Evolutionary conservation across 768 basidiomycete genomes (phyloP).

Genomic region (Heimioporus sp.): DNA sequence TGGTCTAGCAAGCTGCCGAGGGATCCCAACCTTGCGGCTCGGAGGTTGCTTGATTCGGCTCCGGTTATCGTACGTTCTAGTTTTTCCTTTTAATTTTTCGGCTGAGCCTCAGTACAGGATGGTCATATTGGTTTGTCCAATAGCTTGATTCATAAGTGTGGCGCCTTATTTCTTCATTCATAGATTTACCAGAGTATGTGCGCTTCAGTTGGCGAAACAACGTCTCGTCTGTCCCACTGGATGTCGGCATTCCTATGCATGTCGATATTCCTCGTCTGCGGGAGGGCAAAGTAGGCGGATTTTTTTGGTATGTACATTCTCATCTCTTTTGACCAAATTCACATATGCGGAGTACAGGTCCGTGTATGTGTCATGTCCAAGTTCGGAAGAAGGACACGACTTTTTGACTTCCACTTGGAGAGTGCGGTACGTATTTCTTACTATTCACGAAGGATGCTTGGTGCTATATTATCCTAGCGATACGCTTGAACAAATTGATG

Average conservation of each 20-base stretch:
- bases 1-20: constrained; percentile 52
- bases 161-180: neutral
- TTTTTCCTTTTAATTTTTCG: neutral
- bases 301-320: constrained; percentile 72
- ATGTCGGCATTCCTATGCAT: constrained; percentile 56
- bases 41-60: constrained; percentile 53
- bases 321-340: neutral
- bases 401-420: constrained; percentile 55
- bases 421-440: constrained; percentile 42
- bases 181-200: constrained; percentile 73
- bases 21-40: constrained; percentile 59
- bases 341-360: constrained; percentile 46
- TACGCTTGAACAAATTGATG: constrained; percentile 94
- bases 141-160: neutral
- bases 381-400: constrained; percentile 48
- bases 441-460: too few relatives aligned
- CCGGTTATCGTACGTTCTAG: constrained; percentile 64
- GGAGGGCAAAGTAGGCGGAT: constrained; percentile 84
- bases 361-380: constrained; percentile 62
- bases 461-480: constrained; percentile 44
- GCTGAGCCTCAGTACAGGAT: constrained; percentile 41
- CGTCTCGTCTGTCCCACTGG: constrained; percentile 67
- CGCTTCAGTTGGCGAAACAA: constrained; percentile 70
- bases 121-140: constrained; percentile 58
- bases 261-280: constrained; percentile 87